Evolutionary conservation across 2,329 filamentous ascomycete genomes (phyloP).

Genomic region (Mycosphaerelloides madeirae): DNA sequence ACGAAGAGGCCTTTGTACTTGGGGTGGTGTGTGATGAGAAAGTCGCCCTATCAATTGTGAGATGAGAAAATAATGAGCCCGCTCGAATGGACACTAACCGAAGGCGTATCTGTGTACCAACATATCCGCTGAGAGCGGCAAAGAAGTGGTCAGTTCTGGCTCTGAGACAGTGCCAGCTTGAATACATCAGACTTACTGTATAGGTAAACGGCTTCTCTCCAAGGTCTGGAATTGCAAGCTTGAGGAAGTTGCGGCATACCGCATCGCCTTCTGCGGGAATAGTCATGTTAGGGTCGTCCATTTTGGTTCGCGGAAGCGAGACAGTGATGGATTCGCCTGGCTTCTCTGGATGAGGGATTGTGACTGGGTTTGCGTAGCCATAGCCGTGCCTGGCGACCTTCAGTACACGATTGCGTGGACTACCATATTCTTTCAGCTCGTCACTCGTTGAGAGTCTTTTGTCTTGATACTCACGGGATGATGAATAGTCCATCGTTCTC

Average conservation of each 20-base stretch:
- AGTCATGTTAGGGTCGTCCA: slow-evolving; percentile 35
- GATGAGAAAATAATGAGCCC: too few species aligned
- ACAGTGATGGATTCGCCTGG: slow-evolving; percentile 37
- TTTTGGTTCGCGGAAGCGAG: slow-evolving; percentile 49
- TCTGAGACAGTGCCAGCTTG: too few species aligned
- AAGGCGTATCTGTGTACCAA: slow-evolving; percentile 55
- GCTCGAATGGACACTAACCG: too few species aligned
- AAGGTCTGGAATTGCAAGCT: slow-evolving; percentile 45
- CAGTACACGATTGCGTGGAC: slow-evolving; percentile 44
- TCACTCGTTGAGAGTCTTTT: too few species aligned
- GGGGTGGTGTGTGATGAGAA: slow-evolving; percentile 51
- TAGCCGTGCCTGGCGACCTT: slow-evolving; percentile 49
- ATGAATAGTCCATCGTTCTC: slow-evolving; percentile 68
- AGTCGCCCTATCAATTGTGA: too few species aligned
- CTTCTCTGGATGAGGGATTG: slow-evolving; percentile 45
- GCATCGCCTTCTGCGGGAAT: slow-evolving; percentile 58
- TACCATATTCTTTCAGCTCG: too few species aligned
- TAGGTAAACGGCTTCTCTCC: slow-evolving; percentile 41
- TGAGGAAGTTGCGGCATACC: slow-evolving; percentile 58
- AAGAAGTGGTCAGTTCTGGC: too few species aligned
- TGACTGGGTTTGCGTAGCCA: slow-evolving; percentile 46
- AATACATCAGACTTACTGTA: too few species aligned
- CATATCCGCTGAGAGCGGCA: too few species aligned
- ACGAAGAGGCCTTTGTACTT: slow-evolving; percentile 51
- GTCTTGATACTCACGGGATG: slow-evolving; percentile 48